Conservation (phyloP, 495 filamentous ascomycete species). For the Parmelia sp. region DNA sequence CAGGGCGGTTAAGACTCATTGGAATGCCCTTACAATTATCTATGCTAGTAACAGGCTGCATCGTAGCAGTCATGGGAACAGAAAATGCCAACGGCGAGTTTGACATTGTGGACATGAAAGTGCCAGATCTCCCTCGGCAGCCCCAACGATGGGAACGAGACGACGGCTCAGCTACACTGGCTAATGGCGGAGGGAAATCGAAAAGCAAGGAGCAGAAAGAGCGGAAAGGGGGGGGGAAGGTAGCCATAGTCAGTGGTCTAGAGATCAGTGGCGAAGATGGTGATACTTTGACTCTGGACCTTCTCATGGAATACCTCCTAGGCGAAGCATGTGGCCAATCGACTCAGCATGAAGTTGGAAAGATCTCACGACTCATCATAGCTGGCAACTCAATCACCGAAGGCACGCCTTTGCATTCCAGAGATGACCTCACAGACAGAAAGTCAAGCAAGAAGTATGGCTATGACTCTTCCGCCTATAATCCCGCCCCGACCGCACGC, state of each 20-base stretch:
- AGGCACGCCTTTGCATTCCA: slow-evolving; percentile 36
- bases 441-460: slow-evolving; percentile 73
- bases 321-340: slow-evolving; percentile 64
- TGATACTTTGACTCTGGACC: slow-evolving; percentile 63
- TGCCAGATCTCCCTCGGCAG: slow-evolving; percentile 79
- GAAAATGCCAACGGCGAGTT: slow-evolving; percentile 90
- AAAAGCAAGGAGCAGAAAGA: slow-evolving; percentile 28
- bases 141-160: slow-evolving; percentile 67
- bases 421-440: slow-evolving; percentile 50
- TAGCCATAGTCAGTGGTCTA: slow-evolving; percentile 86
- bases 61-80: slow-evolving; percentile 85
- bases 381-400: slow-evolving; percentile 78
- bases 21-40: slow-evolving; percentile 57
- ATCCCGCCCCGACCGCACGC: slow-evolving; percentile 71
- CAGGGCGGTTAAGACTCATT: slow-evolving; percentile 76
- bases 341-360: slow-evolving; percentile 51
- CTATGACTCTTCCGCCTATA: slow-evolving; percentile 83
- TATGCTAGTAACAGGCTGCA: slow-evolving; percentile 81
- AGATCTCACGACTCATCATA: slow-evolving; percentile 80
- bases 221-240: slow-evolving; percentile 41
- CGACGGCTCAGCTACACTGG: slow-evolving; percentile 35
- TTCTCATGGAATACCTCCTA: slow-evolving; percentile 80
- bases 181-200: slow-evolving; percentile 35
- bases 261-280: slow-evolving; percentile 68
- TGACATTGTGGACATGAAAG: slow-evolving; percentile 80